Evolutionary conservation across 2,329 filamentous ascomycete genomes (phyloP).

Genomic region (Diaporthe sp.): DNA sequence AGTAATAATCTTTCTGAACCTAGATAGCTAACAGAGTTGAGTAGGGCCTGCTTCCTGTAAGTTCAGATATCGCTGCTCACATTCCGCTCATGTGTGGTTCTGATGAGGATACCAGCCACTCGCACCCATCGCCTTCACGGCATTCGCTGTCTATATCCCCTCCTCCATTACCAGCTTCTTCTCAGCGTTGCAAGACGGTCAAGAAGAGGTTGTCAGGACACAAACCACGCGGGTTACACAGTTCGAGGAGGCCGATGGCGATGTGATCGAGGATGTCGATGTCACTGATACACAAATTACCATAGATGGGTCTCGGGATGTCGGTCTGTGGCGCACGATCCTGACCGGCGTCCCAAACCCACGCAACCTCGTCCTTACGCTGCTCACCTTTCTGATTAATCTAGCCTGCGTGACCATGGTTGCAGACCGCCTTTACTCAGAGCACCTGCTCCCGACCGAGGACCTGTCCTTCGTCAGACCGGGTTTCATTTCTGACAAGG

Average conservation of each 20-base stretch:
- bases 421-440: conserved; percentile 83
- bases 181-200: conserved; percentile 68
- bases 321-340: conserved; percentile 53
- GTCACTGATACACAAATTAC: conserved; percentile 68
- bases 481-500: conserved; percentile 85
- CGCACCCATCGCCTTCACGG: conserved; percentile 63
- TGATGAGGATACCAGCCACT: conserved; percentile 37
- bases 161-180: conserved; percentile 72
- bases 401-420: conserved; percentile 75
- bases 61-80: conserved; percentile 32
- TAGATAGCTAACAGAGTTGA: conserved; percentile 23
- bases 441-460: conserved; percentile 77
- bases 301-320: conserved; percentile 64
- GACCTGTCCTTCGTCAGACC: conserved; percentile 88
- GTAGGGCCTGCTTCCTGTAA: conserved; percentile 53
- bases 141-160: conserved; percentile 75
- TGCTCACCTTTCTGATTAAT: conserved; percentile 80
- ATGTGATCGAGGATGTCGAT: conserved; percentile 72
- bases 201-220: conserved; percentile 68
- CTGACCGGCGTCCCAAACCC: conserved; percentile 82
- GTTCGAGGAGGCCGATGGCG: conserved; percentile 43
- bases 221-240: conserved; percentile 51
- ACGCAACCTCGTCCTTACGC: conserved; percentile 74
- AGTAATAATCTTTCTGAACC: no score
- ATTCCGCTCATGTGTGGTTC: neutral